Percentiles rank a stretch among this genome's conserved stretches.
Evolutionary conservation across 1,284 basidiomycete genomes (phyloP).

Genomic region (Blastosporella zonata): DNA sequence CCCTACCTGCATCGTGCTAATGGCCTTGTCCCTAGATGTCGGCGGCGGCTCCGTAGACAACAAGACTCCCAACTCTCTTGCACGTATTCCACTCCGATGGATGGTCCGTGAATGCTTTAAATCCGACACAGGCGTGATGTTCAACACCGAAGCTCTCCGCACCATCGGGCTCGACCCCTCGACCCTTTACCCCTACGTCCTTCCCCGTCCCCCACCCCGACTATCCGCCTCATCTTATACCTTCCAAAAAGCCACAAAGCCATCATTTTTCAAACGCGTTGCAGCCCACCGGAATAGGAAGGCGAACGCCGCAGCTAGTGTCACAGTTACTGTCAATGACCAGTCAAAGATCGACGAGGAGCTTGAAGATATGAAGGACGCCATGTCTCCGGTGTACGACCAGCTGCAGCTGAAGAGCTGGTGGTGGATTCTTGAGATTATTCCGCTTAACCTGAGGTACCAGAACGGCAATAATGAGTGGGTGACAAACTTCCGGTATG

Average conservation of each 20-base stretch:
- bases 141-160: constrained; percentile 33
- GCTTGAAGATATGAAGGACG: constrained; percentile 49
- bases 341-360: constrained; percentile 33
- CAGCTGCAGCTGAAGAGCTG: constrained; percentile 38
- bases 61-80: constrained; percentile 38
- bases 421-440: constrained; percentile 58
- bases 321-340: constrained; percentile 10
- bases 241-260: constrained; percentile 11
- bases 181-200: constrained; percentile 31
- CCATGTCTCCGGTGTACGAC: constrained; percentile 51
- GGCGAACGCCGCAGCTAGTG: not conserved
- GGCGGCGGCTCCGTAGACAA: constrained; percentile 31
- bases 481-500: constrained; percentile 24
- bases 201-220: constrained; percentile 26
- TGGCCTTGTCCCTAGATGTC: constrained; percentile 12
- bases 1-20: not conserved
- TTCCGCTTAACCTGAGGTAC: constrained; percentile 38
- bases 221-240: constrained; percentile 9
- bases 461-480: constrained; percentile 36
- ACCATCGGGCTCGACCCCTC: constrained; percentile 35
- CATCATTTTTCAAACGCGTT: constrained; percentile 1
- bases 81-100: constrained; percentile 46
- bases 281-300: constrained; percentile 13
- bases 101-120: constrained; percentile 44
- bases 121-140: constrained; percentile 36